Evolutionary conservation across 306 rosid species (phyloP).

Genomic region (Corylus avellana): DNA sequence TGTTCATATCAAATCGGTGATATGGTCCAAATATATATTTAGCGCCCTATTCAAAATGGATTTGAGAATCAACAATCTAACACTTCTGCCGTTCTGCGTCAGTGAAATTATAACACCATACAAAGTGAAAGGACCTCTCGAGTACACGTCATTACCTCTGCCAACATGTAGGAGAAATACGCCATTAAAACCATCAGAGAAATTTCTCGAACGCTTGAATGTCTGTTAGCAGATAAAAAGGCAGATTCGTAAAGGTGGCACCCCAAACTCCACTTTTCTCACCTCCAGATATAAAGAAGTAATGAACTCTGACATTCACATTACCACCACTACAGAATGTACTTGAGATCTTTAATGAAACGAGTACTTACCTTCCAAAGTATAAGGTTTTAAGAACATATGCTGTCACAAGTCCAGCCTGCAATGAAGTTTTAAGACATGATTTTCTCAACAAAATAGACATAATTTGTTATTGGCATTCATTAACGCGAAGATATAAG

Average conservation of each 20-base stretch:
- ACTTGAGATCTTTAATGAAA: constrained; percentile 1
- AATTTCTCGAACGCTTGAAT: constrained; percentile 82
- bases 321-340: not conserved
- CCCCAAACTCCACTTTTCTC: not conserved
- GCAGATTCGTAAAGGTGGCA: not conserved
- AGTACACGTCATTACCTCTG: constrained; percentile 66
- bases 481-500: not conserved
- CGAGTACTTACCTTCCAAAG: constrained; percentile 61
- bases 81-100: not conserved
- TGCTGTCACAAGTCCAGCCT: constrained; percentile 83
- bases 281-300: not conserved
- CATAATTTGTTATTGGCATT: not conserved
- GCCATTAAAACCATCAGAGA: constrained; percentile 83
- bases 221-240: constrained; percentile 50
- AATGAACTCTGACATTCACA: constrained; percentile 1
- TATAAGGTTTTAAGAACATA: constrained; percentile 62
- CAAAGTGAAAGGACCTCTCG: not conserved
- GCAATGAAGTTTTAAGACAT: constrained; percentile 9
- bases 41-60: not conserved
- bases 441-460: not conserved
- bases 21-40: not conserved
- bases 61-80: not conserved
- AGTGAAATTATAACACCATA: not conserved
- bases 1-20: not conserved
- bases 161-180: constrained; percentile 85